Conservation (phyloP, 1,139 yeast genomes). For the Magnusiomyces ingens region DNA sequence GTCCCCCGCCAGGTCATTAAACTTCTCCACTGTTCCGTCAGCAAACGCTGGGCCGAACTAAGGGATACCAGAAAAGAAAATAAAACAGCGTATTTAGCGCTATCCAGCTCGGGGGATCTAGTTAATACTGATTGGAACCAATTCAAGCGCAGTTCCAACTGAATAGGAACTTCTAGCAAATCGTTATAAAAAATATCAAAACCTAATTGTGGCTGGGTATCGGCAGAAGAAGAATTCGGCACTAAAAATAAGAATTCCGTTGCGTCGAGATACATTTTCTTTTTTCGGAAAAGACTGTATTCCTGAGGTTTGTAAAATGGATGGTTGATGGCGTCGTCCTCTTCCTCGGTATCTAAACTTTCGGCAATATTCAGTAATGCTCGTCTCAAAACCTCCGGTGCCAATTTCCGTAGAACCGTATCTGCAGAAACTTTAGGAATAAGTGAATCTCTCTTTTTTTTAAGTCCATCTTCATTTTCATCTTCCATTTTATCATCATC, state of each 20-base stretch:
- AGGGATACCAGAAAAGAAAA: conserved; percentile 5
- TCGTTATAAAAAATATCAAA: conserved; percentile 1
- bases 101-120: conserved; percentile 1
- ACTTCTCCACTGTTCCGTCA: conserved; percentile 1
- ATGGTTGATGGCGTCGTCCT: not conserved
- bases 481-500: not conserved
- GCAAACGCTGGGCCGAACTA: not conserved
- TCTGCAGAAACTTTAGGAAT: not conserved
- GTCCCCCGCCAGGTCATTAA: not conserved
- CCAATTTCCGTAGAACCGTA: not conserved
- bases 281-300: not conserved
- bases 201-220: not conserved
- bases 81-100: conserved; percentile 3
- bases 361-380: conserved; percentile 3
- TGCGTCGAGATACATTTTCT: conserved; percentile 6
- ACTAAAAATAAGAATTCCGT: not conserved
- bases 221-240: too few species aligned
- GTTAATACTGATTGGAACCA: conserved; percentile 6
- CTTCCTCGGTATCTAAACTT: not conserved
- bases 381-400: conserved; percentile 1
- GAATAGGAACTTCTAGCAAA: not conserved
- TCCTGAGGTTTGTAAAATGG: not conserved
- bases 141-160: not conserved
- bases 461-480: not conserved
- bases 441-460: too few species aligned